Conservation (phyloP, 768 basidiomycete species). For the Tremella mesenterica region DNA sequence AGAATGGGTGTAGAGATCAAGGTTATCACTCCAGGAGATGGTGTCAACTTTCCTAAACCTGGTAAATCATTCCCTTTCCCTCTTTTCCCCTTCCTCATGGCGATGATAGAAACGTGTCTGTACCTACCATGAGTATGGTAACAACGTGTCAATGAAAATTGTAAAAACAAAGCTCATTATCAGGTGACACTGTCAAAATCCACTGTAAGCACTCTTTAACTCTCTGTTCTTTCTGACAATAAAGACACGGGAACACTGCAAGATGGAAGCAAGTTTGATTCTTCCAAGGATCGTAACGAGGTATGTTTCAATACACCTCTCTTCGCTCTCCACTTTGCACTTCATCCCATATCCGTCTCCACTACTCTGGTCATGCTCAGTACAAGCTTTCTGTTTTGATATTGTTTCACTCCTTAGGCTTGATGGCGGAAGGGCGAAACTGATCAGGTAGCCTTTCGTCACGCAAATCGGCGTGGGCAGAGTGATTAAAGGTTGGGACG, state of each 20-base stretch:
- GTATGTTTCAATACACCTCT: background rate
- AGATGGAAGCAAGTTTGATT: slow-evolving; percentile 45
- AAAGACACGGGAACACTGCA: slow-evolving; percentile 44
- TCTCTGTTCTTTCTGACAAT: background rate
- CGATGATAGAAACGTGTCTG: no score
- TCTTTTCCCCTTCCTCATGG: no score
- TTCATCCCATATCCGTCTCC: no score
- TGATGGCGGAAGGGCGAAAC: no score
- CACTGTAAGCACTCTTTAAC: background rate
- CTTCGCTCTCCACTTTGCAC: no score
- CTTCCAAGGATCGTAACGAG: slow-evolving; percentile 39
- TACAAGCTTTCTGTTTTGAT: background rate
- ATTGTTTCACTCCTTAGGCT: no score
- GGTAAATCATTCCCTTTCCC: slow-evolving; percentile 40
- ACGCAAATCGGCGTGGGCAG: slow-evolving; percentile 27
- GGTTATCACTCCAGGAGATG: slow-evolving; percentile 40
- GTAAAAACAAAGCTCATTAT: background rate
- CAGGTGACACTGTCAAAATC: background rate
- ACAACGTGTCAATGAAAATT: slow-evolving; percentile 36
- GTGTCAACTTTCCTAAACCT: slow-evolving; percentile 42
- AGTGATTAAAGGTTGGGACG: slow-evolving; percentile 45
- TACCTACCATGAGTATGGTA: no score
- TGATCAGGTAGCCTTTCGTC: background rate
- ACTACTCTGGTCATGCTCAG: no score
- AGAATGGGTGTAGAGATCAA: slow-evolving; percentile 43